These are phyloP conservation scores for Talaromyces liani DNA, from an alignment of 495 filamentous ascomycete species.

Conservation along the genomic window DNA sequence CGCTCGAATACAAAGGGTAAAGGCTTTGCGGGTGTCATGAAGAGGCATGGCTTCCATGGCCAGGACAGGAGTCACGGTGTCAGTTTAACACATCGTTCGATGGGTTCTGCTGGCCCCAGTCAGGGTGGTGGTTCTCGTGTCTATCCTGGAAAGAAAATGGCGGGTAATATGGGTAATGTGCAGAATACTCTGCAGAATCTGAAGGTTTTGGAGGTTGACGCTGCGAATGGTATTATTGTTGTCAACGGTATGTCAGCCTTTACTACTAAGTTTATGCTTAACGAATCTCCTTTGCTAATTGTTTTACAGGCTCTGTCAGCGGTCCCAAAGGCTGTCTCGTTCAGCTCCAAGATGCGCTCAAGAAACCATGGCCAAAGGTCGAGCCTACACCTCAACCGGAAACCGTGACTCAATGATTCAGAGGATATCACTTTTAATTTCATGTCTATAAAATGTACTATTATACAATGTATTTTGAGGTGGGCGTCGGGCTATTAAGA, in stretches of 20 bases:
- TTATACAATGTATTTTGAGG: conserved; percentile 15
- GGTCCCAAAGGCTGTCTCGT: conserved; percentile 81
- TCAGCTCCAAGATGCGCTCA: conserved; percentile 82
- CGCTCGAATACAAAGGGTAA: conserved; percentile 70
- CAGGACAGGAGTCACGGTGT: conserved; percentile 93
- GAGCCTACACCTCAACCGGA: conserved; percentile 15
- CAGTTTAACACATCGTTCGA: conserved; percentile 80
- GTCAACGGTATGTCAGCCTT: conserved; percentile 56
- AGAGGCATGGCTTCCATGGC: conserved; percentile 78
- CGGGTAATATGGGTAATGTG: conserved; percentile 86
- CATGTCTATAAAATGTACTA: conserved; percentile 29
- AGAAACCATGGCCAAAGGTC: conserved; percentile 68
- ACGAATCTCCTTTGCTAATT: conserved; percentile 4
- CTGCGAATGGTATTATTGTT: conserved; percentile 76
- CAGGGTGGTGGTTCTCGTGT: conserved; percentile 92
- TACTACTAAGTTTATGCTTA: not conserved
- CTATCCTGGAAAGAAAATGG: conserved; percentile 93
- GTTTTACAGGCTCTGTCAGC: conserved; percentile 57
- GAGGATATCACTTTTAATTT: conserved; percentile 10
- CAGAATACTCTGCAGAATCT: conserved; percentile 83
- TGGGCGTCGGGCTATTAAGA: conserved; percentile 1
- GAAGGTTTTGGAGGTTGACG: conserved; percentile 79
- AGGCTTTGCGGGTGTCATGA: conserved; percentile 97
- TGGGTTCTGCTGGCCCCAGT: conserved; percentile 78
- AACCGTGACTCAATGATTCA: conserved; percentile 35